Evolutionary conservation across 345 rosid genomes (phyloP), one percentile per base, ranked within the genome.

Genomic region (Gossypium raimondii): DNA sequence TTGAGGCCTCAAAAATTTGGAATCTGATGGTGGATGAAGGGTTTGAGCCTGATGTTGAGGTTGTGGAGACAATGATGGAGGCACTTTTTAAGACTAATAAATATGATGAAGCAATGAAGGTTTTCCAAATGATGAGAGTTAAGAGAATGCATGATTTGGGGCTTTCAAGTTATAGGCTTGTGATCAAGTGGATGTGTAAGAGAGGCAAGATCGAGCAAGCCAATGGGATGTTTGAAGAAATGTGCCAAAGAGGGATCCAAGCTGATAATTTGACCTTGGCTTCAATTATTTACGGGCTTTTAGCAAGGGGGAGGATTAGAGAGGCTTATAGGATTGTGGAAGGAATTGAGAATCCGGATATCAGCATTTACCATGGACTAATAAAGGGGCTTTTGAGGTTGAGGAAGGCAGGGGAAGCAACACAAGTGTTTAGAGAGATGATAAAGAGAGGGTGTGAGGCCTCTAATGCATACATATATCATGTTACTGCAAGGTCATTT

Each of bases 1-100:
- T 92, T 12, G 90, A 89, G 78, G 98, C 97, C n/a, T 86, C 87
- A 6, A 89, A 85, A 75, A 25, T 90, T 67, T 94, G 98, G 97
- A 92, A 94, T 78, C 66, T 84, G 81, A 87, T 94, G 89, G 86
- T 87, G 83, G 98, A 93, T 51, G 86, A 90, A 67, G 90, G 88
- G 29, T 76, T 85, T 0, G 91, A 89, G 67, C 86, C 89, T 0
- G 84, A 82, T 73, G 57, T 86, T 2, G 85, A 86, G 56, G 92
- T 82, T 67, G 86, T 84, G 17, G 89, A 92, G 67, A 81, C 80
- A 24, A 86, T 93, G 78, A 85, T 89, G 78, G 94, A 92, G 76
- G 84, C 93, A 2, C 51, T 92, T 78, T 83, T 89, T 6, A 92
- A 90, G 89, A 75, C 65, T 11, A 92, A 89, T 57, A 81, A 78